phyloP scores from a whole-genome alignment of 2,329 filamentous ascomycete genomes.

The Nemania bipapillata region DNA sequence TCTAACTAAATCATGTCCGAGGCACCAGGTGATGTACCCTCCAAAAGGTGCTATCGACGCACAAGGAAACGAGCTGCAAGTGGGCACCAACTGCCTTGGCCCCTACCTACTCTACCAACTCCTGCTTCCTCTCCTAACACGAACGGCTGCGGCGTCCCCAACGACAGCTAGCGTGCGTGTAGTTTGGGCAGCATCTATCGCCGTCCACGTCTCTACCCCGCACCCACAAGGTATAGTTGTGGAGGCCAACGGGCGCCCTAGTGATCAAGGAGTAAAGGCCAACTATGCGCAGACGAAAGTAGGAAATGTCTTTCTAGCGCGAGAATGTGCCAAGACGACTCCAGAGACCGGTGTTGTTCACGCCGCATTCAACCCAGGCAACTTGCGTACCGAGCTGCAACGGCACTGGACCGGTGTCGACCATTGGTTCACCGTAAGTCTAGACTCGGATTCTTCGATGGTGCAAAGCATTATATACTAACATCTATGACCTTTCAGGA shows the following conservation, averaged over 20 bases:
- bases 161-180: neutral
- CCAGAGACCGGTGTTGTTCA: neutral
- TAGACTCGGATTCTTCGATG: neutral
- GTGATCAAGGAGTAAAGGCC: neutral
- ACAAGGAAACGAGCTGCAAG: constrained; percentile 49
- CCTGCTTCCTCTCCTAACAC: constrained; percentile 41
- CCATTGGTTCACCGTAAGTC: neutral
- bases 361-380: neutral
- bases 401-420: neutral
- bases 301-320: neutral
- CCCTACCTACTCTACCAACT: constrained; percentile 48
- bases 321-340: neutral
- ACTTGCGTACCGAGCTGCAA: neutral
- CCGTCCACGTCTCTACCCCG: neutral
- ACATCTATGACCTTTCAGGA: neutral
- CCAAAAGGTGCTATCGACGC: constrained; percentile 46
- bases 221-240: neutral
- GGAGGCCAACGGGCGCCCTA: neutral
- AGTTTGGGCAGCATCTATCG: neutral
- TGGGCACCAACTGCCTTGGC: constrained; percentile 48
- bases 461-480: neutral
- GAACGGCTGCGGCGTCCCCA: constrained; percentile 32
- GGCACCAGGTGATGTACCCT: constrained; percentile 49
- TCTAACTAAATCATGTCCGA: no score
- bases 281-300: constrained; percentile 3